Evolutionary conservation across 371 early-diverging fungal genomes (phyloP).

Genomic region (Funneliformis caledonium): DNA sequence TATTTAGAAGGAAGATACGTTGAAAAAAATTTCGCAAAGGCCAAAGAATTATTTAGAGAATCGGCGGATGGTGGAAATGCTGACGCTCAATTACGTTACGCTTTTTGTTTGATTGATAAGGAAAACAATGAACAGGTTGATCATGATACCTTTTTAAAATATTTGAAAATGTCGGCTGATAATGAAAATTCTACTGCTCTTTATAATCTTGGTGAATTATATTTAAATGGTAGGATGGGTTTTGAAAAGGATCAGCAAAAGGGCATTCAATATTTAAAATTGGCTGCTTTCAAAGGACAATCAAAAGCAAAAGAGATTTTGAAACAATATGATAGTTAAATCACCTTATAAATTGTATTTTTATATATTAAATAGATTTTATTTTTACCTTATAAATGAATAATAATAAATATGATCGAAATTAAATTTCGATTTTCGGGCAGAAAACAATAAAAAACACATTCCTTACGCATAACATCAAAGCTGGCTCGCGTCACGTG

Average conservation of each 20-base stretch:
- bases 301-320: constrained; percentile 13
- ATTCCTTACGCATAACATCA: too few relatives aligned
- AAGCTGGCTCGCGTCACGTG: too few relatives aligned
- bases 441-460: too few relatives aligned
- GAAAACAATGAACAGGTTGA: neutral
- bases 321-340: neutral
- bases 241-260: neutral
- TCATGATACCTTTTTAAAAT: constrained; percentile 2
- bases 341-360: too few relatives aligned
- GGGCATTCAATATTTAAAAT: constrained; percentile 11
- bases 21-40: constrained; percentile 15
- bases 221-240: constrained; percentile 9
- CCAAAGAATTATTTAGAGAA: constrained; percentile 17
- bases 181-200: constrained; percentile 14
- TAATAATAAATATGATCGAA: too few relatives aligned
- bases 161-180: constrained; percentile 20
- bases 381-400: too few relatives aligned
- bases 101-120: constrained; percentile 12
- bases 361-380: too few relatives aligned
- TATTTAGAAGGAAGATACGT: constrained; percentile 27
- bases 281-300: constrained; percentile 3
- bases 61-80: constrained; percentile 19
- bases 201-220: constrained; percentile 22
- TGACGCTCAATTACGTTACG: constrained; percentile 25
- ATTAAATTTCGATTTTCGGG: too few relatives aligned